Evolutionary conservation across 176 grass and related monocot genomes (phyloP).

Genomic region (Guadua angustifolia): DNA sequence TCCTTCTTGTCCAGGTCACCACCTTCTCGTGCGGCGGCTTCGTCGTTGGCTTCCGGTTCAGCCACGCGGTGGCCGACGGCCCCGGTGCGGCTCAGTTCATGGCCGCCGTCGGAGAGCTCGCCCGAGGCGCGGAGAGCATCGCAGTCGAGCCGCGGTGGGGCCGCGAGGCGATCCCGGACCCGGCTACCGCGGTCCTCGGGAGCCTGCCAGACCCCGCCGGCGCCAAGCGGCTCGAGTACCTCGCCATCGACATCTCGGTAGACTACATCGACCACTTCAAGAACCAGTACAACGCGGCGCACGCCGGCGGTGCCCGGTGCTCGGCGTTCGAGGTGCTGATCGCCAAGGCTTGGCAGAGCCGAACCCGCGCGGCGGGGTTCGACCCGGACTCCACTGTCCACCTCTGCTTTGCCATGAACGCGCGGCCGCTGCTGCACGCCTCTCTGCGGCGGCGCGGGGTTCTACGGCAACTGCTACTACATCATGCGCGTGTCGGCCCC

Average conservation of each 20-base stretch:
- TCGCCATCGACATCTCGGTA: conserved; percentile 73
- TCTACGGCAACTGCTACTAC: conserved; percentile 91
- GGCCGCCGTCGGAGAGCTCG: conserved; percentile 63
- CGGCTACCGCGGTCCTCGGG: conserved; percentile 39
- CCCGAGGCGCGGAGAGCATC: conserved; percentile 21
- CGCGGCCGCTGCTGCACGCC: conserved; percentile 59
- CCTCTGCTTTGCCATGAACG: conserved; percentile 85
- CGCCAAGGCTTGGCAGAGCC: conserved; percentile 80
- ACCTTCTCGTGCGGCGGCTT: conserved; percentile 72
- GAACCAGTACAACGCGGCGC: conserved; percentile 47
- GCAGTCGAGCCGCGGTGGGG: conserved; percentile 60
- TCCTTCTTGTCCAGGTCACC: conserved; percentile 93
- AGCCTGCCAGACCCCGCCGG: conserved; percentile 49
- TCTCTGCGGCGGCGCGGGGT: conserved; percentile 54
- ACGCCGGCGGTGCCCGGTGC: conserved; percentile 42
- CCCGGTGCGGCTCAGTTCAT: conserved; percentile 81
- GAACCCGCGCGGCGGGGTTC: conserved; percentile 63
- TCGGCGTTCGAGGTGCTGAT: conserved; percentile 88
- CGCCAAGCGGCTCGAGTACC: conserved; percentile 61
- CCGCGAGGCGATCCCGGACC: conserved; percentile 65
- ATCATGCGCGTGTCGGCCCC: conserved; percentile 73
- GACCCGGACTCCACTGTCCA: conserved; percentile 53
- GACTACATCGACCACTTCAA: conserved; percentile 84
- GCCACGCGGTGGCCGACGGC: conserved; percentile 75
- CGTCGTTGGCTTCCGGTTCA: conserved; percentile 87